Evolutionary conservation across 768 basidiomycete genomes (phyloP), one percentile per base, ranked within the genome.

Genomic region (Cytidiella melzeri): DNA sequence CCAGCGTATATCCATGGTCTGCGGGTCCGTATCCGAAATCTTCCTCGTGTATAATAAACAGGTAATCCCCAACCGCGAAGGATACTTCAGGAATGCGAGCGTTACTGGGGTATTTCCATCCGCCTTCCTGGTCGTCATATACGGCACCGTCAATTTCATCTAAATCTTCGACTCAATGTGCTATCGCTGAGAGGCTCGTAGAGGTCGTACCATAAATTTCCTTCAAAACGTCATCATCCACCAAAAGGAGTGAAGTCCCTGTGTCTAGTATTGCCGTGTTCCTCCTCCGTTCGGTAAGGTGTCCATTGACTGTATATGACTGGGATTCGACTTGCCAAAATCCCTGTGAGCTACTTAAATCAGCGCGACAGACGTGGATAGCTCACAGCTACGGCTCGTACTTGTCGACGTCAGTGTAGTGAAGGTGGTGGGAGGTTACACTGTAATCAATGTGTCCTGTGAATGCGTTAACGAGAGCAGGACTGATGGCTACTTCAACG

Each of bases 251-350:
- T 39, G 62, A 62, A 45, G 66, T 69, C 36, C 68, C 68, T 20
- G 68, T 71, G 56, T 71, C 70, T 38, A 67, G 58, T 47, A 71
- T 70, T 25, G 69, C 63, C 11, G 66, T 65, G 60, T 67, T 67
- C 21, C 60, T 56, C 15, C 51, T 30, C n/a, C 63, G 61, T 36
- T 55, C 51, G 47, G 55, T 52, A 24, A 52, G 57, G 23, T 56
- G 61, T 18, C 63, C 61, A 41, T 61, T 59, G 43, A 66, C 39
- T 30, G 49, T 45, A 49, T 56, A 60, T 19, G 57, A 58, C 11
- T 60, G 55, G 2, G 67, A 67, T 15, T 53, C 43, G 26, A 70
- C 66, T 58, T 67, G 64, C 70, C 70, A 71, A 61, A 69, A 71
- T 39, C 70, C 69, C 49, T 66, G 60, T 6, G 66, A 68, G 51